phyloP scores from a whole-genome alignment of 2,329 filamentous ascomycete species.

The Colletotrichum gigasporum region DNA sequence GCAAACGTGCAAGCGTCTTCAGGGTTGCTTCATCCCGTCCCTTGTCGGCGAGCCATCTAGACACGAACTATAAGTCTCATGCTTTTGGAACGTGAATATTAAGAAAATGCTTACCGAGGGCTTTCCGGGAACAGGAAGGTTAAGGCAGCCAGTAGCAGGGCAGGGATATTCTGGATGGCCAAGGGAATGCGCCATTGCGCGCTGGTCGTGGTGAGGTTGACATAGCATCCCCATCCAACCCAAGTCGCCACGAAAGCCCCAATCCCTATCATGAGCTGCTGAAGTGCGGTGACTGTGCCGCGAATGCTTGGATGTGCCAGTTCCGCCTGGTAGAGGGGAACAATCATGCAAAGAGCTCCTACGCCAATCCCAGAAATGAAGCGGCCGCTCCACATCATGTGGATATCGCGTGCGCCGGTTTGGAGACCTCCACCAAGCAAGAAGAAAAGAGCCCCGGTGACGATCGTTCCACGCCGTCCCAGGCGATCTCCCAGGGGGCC shows the following conservation, averaged over 20 bases:
- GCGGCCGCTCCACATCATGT: constrained; percentile 76
- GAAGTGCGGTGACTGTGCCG: constrained; percentile 77
- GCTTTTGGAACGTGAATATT: neutral
- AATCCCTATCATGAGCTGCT: constrained; percentile 85
- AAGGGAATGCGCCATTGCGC: constrained; percentile 53
- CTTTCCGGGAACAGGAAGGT: constrained; percentile 78
- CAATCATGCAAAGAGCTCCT: constrained; percentile 50
- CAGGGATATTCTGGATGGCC: constrained; percentile 76
- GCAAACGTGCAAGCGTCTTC: constrained; percentile 72
- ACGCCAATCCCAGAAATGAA: constrained; percentile 72
- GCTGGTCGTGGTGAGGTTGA: constrained; percentile 38
- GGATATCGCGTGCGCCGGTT: constrained; percentile 66
- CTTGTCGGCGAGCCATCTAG: constrained; percentile 78
- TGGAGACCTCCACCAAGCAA: constrained; percentile 74
- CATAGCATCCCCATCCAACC: constrained; percentile 48
- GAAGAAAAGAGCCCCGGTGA: constrained; percentile 77
- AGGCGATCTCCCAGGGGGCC: constrained; percentile 81
- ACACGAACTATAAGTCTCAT: neutral
- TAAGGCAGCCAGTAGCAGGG: constrained; percentile 68
- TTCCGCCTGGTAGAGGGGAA: constrained; percentile 79
- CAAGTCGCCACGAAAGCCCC: constrained; percentile 77
- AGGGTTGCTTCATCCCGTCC: constrained; percentile 71
- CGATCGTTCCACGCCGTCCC: constrained; percentile 77
- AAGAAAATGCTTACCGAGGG: constrained; percentile 43
- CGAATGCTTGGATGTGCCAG: constrained; percentile 81